A percentile compares a stretch with the other conserved stretches of the same genome.
Evolutionary conservation across 148 eudicot genomes (phyloP).

Genomic region (Simmondsia chinensis): DNA sequence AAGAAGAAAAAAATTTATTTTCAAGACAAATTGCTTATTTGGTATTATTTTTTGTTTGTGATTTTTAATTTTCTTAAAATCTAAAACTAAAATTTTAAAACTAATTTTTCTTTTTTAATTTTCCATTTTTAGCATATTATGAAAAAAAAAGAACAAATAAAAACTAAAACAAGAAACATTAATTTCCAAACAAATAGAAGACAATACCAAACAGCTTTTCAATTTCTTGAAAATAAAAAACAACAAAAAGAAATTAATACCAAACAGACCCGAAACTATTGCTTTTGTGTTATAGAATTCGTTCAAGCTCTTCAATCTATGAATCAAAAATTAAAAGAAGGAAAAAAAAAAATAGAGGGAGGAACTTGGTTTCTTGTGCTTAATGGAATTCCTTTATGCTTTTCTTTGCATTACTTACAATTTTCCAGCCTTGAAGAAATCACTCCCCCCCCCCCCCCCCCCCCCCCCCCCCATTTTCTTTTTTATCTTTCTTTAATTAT

Average conservation of each 20-base stretch:
- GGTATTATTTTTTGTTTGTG: too few species aligned
- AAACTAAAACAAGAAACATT: too few species aligned
- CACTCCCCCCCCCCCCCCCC: not conserved
- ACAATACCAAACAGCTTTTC: conserved; percentile 3
- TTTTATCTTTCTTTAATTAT: too few species aligned
- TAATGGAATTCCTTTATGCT: conserved; percentile 64
- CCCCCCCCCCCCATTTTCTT: not conserved
- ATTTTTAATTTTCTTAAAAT: too few species aligned
- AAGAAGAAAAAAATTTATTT: too few species aligned
- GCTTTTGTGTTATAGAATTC: conserved; percentile 44
- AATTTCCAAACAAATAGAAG: too few species aligned
- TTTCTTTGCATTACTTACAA: conserved; percentile 25
- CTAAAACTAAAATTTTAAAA: too few species aligned
- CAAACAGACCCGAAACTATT: conserved; percentile 20
- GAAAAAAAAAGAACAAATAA: too few species aligned
- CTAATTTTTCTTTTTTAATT: too few species aligned
- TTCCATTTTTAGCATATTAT: too few species aligned
- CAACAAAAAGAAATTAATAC: conserved; percentile 12
- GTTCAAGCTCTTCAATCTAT: conserved; percentile 48
- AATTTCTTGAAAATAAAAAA: not conserved
- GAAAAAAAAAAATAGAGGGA: too few species aligned
- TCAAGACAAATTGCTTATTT: too few species aligned
- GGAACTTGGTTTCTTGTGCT: conserved; percentile 51
- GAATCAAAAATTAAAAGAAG: conserved; percentile 22
- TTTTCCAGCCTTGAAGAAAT: conserved; percentile 15